Percentiles rank a stretch among this genome's conserved stretches.
These are phyloP conservation scores for Anaeromyces robustus DNA, from an alignment of 192 early-diverging fungal species.

Conservation along the genomic window DNA sequence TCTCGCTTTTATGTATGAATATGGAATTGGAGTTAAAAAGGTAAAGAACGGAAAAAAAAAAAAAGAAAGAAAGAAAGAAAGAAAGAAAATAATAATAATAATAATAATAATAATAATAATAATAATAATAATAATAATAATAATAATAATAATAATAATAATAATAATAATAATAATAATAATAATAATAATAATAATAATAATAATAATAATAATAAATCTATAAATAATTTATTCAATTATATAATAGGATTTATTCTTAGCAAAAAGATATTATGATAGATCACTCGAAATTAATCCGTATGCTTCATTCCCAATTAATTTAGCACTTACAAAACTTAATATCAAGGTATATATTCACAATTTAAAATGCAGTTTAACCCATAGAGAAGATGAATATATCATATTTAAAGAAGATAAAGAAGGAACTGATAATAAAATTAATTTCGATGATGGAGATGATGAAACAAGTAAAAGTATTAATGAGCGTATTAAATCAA, in stretches of 20 bases:
- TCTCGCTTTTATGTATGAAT: slow-evolving; percentile 90
- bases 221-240: no score
- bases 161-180: neutral
- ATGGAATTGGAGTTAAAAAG: slow-evolving; percentile 70
- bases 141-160: neutral
- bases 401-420: neutral
- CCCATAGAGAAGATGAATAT: neutral
- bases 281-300: slow-evolving; percentile 53
- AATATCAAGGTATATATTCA: slow-evolving; percentile 15
- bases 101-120: neutral
- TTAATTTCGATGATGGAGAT: neutral
- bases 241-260: slow-evolving; percentile 56
- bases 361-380: neutral
- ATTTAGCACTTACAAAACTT: slow-evolving; percentile 59
- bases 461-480: neutral
- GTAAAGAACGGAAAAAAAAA: slow-evolving; percentile 9
- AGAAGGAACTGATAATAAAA: neutral
- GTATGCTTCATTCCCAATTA: slow-evolving; percentile 60
- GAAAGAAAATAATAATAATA: no score
- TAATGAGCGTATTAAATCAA: neutral
- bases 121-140: neutral
- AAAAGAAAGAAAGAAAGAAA: neutral
- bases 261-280: slow-evolving; percentile 91
- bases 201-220: neutral
- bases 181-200: neutral